phyloP scores from a whole-genome alignment of 257 asterid species.

The Solanum appendiculatum region DNA sequence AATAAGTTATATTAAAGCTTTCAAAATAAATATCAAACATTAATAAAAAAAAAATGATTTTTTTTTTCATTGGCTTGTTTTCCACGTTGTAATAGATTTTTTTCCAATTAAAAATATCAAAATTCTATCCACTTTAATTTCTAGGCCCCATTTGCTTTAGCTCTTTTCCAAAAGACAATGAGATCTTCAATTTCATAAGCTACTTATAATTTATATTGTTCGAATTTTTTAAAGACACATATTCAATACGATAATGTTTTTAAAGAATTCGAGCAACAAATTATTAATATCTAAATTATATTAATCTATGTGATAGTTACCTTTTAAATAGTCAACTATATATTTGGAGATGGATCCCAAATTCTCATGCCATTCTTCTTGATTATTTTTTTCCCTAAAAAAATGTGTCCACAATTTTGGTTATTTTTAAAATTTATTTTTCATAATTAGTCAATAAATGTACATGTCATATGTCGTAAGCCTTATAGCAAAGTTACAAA shows the following conservation, averaged over 20 bases:
- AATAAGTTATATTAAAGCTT: too few relatives aligned
- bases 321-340: neutral
- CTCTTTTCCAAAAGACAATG: neutral
- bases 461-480: neutral
- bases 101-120: neutral
- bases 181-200: too few relatives aligned
- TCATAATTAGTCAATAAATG: neutral
- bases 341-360: neutral
- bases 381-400: neutral
- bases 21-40: neutral
- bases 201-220: neutral
- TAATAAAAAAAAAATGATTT: fast-evolving
- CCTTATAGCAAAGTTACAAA: neutral
- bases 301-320: neutral
- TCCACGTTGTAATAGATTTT: neutral
- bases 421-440: neutral
- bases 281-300: neutral
- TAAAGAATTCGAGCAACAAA: neutral
- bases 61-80: neutral
- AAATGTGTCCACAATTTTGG: neutral
- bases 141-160: neutral
- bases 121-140: neutral
- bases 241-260: neutral
- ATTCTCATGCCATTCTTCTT: neutral
- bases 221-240: neutral